Percentiles rank a stretch among this genome's conserved stretches.
phyloP scores from a whole-genome alignment of 352 stramenopile genomes.

The Phytophthora multivora region DNA sequence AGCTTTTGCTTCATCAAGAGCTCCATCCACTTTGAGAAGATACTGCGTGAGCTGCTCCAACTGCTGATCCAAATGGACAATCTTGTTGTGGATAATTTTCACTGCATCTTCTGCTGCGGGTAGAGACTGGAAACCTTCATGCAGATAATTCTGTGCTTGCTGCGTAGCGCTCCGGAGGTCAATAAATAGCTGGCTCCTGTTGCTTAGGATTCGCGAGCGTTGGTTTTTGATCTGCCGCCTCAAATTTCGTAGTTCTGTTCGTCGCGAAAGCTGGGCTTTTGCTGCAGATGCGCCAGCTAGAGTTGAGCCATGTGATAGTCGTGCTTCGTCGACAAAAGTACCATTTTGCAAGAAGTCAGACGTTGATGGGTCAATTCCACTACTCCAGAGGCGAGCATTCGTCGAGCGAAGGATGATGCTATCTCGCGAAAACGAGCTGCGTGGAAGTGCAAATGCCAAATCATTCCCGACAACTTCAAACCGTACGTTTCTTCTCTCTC shows the following conservation, averaged over 20 bases:
- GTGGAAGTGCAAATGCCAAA: constrained; percentile 74
- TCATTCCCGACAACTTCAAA: constrained; percentile 86
- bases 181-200: constrained; percentile 79
- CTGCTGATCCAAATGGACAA: constrained; percentile 76
- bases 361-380: constrained; percentile 54
- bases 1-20: constrained; percentile 69
- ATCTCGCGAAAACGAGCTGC: constrained; percentile 80
- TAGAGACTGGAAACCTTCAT: constrained; percentile 79
- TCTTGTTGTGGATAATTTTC: constrained; percentile 84
- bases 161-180: constrained; percentile 84
- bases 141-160: constrained; percentile 83
- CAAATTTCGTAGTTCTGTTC: constrained; percentile 73
- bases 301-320: constrained; percentile 42
- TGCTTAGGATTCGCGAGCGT: constrained; percentile 78
- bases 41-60: constrained; percentile 67
- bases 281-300: constrained; percentile 48
- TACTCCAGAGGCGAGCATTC: constrained; percentile 77
- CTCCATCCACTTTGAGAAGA: constrained; percentile 73
- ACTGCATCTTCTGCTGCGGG: constrained; percentile 80
- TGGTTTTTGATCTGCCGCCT: constrained; percentile 84
- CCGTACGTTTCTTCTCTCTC: constrained; percentile 18
- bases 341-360: constrained; percentile 83
- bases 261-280: constrained; percentile 62
- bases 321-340: constrained; percentile 66
- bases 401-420: constrained; percentile 78